phyloP scores from a whole-genome alignment of 208 protist genomes.

The Trichomonas gallinae region DNA sequence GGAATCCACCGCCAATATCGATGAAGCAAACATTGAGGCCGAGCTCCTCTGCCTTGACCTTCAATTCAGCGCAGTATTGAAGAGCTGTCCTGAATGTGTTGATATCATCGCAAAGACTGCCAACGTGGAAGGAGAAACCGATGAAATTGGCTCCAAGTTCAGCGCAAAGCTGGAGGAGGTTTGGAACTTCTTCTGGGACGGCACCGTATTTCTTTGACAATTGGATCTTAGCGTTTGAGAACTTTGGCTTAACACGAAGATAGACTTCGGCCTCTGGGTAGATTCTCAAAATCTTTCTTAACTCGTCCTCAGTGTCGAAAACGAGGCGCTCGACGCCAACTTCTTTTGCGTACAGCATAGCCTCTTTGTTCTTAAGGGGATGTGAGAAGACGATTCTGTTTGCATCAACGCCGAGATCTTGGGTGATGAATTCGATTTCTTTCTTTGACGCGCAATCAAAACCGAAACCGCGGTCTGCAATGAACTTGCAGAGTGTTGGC shows the following conservation, averaged over 20 bases:
- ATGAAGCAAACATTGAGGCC: neutral
- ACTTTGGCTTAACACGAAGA: constrained; percentile 3
- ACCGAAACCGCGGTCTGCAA: neutral
- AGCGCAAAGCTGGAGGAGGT: neutral
- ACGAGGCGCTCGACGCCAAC: neutral
- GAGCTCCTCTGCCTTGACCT: neutral
- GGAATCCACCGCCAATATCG: neutral
- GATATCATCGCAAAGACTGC: neutral
- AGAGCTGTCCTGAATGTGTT: neutral
- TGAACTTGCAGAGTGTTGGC: neutral
- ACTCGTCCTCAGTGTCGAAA: neutral
- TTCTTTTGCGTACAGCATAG: neutral
- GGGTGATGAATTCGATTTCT: neutral
- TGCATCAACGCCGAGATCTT: neutral
- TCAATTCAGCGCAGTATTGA: neutral
- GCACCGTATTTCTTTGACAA: neutral
- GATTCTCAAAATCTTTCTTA: neutral
- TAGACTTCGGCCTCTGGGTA: constrained; percentile 9
- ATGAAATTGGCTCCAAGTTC: neutral
- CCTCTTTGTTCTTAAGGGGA: neutral
- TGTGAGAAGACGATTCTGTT: neutral
- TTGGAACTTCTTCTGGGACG: neutral
- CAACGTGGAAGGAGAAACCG: neutral
- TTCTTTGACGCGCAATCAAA: neutral
- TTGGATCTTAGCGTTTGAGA: neutral